Base-by-base conservation (phyloP, 805 yeast species). In the Starmerella sp. region DNA sequence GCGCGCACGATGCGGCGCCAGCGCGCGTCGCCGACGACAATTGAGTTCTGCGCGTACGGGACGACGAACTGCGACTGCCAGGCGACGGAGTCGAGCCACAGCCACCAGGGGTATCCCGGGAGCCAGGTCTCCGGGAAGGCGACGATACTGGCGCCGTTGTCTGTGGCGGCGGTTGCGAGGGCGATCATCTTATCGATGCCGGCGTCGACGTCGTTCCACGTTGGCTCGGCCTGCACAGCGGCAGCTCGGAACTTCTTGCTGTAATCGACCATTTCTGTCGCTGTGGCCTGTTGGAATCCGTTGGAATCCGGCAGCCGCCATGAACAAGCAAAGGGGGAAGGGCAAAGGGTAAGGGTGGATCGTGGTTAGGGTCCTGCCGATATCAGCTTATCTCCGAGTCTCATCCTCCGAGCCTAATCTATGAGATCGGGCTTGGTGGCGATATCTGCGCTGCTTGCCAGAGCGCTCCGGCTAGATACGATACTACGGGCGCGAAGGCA, bases 51-150 rank as follows among this genome's bases (percentile, higher is more conserved):
- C 11, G 28, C 35, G 28, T 39, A 57, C 52, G 14, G 59, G 48
- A 29, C 50, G 51, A 43, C 48, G 29, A 36, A 43, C 42, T 44
- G 54, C 54, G 32, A 51, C 49, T 22, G 17, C 41, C 41, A 22
- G 8, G 53, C 53, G 5, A 43, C 39, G 6, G 42, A 17, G 29
- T 43, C 53, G n/a, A 51, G 43, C 53, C 53, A 51, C 29, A 42
- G 34, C 39, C 48, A 58, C 48, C 55, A 53, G 28, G 64, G 62
- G 49, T 59, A 59, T 29, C 62, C 62, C 13, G 65, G 65, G 32
- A 62, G 36, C 44, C 54, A 62, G 30, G 49, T 54, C 50, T 61
- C 65, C 13, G 65, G 62, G 38, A 62, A 62, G 5, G 65, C 65
- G 28, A 62, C 51, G 34, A 62, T 48, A 29, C 60, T 50, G 17